phyloP scores from a whole-genome alignment of 495 filamentous ascomycete species.

The Staphylotrichum longicolle region DNA sequence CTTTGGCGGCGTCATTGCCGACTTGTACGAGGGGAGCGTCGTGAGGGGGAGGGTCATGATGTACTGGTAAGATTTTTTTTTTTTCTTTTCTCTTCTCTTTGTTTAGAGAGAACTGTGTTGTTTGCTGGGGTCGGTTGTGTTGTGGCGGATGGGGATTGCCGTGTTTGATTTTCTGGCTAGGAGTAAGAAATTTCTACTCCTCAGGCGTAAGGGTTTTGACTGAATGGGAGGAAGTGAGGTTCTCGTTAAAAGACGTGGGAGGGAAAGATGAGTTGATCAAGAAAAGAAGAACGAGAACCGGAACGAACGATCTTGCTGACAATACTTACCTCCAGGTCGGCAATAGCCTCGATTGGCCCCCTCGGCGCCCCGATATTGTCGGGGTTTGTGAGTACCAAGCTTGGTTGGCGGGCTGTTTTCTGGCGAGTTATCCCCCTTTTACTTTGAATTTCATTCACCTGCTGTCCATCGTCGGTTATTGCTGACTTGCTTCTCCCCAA shows the following conservation, averaged over 20 bases:
- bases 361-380: slow-evolving; percentile 49
- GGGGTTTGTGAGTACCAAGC: slow-evolving; percentile 33
- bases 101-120: neutral
- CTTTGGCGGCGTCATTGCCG: slow-evolving; percentile 77
- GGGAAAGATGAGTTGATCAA: too few species aligned
- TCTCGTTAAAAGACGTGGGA: too few species aligned
- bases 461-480: neutral
- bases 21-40: slow-evolving; percentile 54
- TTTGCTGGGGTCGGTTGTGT: neutral
- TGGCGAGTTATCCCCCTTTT: slow-evolving; percentile 37
- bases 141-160: too few species aligned
- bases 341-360: slow-evolving; percentile 40
- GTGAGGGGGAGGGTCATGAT: slow-evolving; percentile 34
- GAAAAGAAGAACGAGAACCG: neutral
- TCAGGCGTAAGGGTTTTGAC: too few species aligned
- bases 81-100: neutral
- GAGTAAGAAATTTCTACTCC: too few species aligned
- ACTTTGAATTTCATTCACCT: slow-evolving; percentile 2
- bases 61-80: slow-evolving; percentile 21
- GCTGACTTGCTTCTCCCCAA: slow-evolving; percentile 8
- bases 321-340: neutral
- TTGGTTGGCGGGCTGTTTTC: slow-evolving; percentile 54
- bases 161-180: too few species aligned
- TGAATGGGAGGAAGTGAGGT: too few species aligned
- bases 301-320: neutral